Percentiles rank a stretch among this genome's conserved stretches.
These are phyloP conservation scores for Berberis thunbergii DNA, from an alignment of 164 flowering plant genomes.

Conservation along the genomic window DNA sequence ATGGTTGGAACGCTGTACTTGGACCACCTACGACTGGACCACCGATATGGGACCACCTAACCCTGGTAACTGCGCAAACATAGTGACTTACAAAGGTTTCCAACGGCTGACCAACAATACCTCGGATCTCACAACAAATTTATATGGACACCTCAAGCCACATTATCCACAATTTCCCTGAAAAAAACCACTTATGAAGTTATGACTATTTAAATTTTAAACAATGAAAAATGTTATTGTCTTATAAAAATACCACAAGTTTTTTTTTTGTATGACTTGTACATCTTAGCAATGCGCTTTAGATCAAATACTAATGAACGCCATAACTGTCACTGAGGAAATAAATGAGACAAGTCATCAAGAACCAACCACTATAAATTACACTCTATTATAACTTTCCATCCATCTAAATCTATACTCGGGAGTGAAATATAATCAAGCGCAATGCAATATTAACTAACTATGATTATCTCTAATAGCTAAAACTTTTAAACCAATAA, in stretches of 20 bases:
- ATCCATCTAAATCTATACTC: no score
- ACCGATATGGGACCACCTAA: no score
- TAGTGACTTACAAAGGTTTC: no score
- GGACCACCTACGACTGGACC: no score
- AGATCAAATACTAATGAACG: conserved; percentile 87
- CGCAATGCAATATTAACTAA: no score
- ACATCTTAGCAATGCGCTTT: conserved; percentile 80
- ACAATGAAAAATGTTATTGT: neutral
- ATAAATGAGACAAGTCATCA: conserved; percentile 1
- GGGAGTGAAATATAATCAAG: no score
- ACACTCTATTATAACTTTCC: no score
- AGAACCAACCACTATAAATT: neutral
- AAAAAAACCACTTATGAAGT: neutral
- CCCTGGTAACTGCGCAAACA: no score
- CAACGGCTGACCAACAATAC: no score
- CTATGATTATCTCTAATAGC: no score
- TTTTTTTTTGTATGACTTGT: conserved; percentile 76
- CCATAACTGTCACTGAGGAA: conserved; percentile 52
- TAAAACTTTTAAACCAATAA: no score
- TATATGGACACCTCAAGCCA: conserved; percentile 83
- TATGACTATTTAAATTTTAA: neutral
- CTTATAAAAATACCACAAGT: conserved; percentile 51
- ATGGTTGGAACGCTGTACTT: no score
- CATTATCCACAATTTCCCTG: conserved; percentile 84
- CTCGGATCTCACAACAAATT: conserved; percentile 60